Evolutionary conservation across 352 stramenopile genomes (phyloP).

Genomic region (Phytophthora fragariaefolia): DNA sequence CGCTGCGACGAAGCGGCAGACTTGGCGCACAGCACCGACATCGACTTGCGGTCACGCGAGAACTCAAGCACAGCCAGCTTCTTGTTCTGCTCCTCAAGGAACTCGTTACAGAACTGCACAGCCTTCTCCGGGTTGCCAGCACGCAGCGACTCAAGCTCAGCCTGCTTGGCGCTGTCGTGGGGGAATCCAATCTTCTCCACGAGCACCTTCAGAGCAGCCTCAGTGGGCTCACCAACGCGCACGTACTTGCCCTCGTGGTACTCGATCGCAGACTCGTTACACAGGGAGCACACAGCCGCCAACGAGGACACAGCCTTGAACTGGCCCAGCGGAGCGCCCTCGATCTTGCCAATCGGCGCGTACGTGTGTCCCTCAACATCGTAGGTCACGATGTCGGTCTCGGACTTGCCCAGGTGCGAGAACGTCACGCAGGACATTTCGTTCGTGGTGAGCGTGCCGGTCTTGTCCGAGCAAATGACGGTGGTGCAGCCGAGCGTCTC

Average conservation of each 20-base stretch:
- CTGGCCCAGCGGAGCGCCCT: constrained; percentile 52
- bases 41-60: constrained; percentile 97
- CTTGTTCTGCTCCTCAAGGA: constrained; percentile 83
- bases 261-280: constrained; percentile 96
- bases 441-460: constrained; percentile 98
- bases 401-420: constrained; percentile 62
- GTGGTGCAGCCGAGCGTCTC: constrained; percentile 98
- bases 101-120: constrained; percentile 87
- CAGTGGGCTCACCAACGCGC: constrained; percentile 96
- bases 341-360: constrained; percentile 83
- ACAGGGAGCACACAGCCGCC: constrained; percentile 93
- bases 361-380: constrained; percentile 95
- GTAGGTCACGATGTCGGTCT: constrained; percentile 90
- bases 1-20: constrained; percentile 36
- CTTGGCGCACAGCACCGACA: constrained; percentile 95
- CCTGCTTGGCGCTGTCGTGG: constrained; percentile 66
- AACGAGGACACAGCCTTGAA: constrained; percentile 86
- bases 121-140: constrained; percentile 70
- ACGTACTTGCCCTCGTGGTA: constrained; percentile 90
- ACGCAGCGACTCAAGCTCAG: constrained; percentile 63
- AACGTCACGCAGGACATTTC: constrained; percentile 96
- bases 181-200: constrained; percentile 95
- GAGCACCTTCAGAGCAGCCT: constrained; percentile 96
- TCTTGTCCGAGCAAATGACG: constrained; percentile 95
- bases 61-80: constrained; percentile 97